Percentiles rank a stretch among this genome's conserved stretches.
These are phyloP conservation scores for Mortierella sp. DNA, from an alignment of 371 early-diverging fungal species.

Conservation along the genomic window DNA sequence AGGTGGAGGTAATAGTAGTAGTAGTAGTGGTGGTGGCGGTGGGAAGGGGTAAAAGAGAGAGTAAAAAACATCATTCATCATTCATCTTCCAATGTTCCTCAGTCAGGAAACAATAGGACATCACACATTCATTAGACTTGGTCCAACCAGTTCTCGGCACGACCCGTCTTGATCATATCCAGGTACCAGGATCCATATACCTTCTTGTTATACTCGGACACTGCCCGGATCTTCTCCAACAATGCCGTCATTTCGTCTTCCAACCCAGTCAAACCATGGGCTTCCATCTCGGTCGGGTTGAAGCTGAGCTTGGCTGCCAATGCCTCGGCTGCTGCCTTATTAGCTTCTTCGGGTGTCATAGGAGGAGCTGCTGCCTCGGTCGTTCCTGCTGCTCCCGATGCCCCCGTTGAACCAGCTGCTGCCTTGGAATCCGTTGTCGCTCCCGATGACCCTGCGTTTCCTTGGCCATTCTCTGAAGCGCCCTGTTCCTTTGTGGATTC, in stretches of 20 bases:
- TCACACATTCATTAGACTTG: neutral
- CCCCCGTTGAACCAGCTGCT: neutral
- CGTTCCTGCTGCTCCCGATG: slow-evolving; percentile 6
- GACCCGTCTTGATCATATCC: slow-evolving; percentile 44
- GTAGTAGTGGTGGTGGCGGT: no score
- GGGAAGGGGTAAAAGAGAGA: no score
- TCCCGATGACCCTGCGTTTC: neutral
- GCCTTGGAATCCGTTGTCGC: neutral
- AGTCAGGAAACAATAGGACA: no score
- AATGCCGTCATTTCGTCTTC: slow-evolving; percentile 52
- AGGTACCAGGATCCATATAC: slow-evolving; percentile 51
- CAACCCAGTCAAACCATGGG: slow-evolving; percentile 48
- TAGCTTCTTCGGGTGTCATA: slow-evolving; percentile 32
- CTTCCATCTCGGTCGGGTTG: slow-evolving; percentile 46
- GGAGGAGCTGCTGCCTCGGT: neutral
- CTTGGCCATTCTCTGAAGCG: no score
- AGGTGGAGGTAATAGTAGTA: no score
- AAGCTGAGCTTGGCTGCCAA: slow-evolving; percentile 46
- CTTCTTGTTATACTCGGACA: slow-evolving; percentile 52
- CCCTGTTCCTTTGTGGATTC: no score
- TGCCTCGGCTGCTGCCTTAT: slow-evolving; percentile 44
- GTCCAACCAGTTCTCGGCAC: slow-evolving; percentile 44
- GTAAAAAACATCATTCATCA: no score
- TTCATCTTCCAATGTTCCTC: no score
- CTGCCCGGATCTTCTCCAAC: slow-evolving; percentile 49